These are phyloP conservation scores for Suillus discolor DNA, from an alignment of 768 basidiomycete genomes.

Conservation along the genomic window DNA sequence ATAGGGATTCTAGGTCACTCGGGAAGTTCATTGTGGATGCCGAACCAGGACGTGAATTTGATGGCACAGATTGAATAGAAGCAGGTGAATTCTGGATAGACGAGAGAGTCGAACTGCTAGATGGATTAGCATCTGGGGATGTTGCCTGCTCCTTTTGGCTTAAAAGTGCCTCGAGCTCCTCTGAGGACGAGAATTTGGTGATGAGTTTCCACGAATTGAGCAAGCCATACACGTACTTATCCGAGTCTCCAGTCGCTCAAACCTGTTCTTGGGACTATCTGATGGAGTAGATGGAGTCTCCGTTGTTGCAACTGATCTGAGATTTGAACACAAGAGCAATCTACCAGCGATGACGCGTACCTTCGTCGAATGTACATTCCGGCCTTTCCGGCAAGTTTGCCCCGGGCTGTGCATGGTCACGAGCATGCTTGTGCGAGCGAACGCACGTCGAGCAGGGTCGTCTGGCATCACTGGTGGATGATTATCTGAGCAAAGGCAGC, in stretches of 20 bases:
- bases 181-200: constrained; percentile 36
- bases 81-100: constrained; percentile 24
- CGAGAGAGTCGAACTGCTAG: constrained; percentile 7
- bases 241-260: constrained; percentile 66
- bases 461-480: constrained; percentile 61
- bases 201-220: neutral
- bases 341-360: constrained; percentile 33
- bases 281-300: constrained; percentile 36
- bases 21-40: constrained; percentile 2
- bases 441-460: constrained; percentile 78
- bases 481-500: constrained; percentile 8
- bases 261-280: constrained; percentile 61
- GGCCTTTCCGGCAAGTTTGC: constrained; percentile 54
- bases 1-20: neutral
- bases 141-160: constrained; percentile 50
- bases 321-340: constrained; percentile 4
- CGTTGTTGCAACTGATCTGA: constrained; percentile 36
- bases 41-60: neutral
- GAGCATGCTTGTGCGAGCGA: constrained; percentile 71
- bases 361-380: constrained; percentile 79
- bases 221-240: constrained; percentile 52
- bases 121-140: constrained; percentile 9
- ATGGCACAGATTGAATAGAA: constrained; percentile 27
- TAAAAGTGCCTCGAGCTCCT: constrained; percentile 68
- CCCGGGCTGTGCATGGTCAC: constrained; percentile 62